Evolutionary conservation across 2,329 filamentous ascomycete species (phyloP).

Genomic region (Aspergillus caelatus): DNA sequence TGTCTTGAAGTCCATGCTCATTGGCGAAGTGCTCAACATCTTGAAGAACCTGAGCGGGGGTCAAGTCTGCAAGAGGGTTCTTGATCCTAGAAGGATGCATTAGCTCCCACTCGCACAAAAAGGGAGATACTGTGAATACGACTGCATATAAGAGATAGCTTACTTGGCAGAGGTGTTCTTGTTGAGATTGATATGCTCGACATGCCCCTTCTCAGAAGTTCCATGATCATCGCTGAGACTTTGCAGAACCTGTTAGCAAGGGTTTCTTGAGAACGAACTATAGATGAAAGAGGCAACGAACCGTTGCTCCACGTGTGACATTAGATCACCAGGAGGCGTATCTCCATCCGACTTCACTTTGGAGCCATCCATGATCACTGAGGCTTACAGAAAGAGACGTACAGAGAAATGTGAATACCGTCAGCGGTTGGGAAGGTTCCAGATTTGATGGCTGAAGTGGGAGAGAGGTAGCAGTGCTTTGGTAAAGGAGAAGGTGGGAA

Average conservation of each 20-base stretch:
- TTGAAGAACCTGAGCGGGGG: constrained; percentile 38
- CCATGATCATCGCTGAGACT: constrained; percentile 18
- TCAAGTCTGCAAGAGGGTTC: constrained; percentile 49
- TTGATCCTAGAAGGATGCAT: constrained; percentile 40
- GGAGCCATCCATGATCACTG: constrained; percentile 17
- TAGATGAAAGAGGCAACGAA: constrained; percentile 6
- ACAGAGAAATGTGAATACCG: background rate
- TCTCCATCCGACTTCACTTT: constrained; percentile 14
- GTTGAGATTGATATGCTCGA: constrained; percentile 31
- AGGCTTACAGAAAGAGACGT: background rate
- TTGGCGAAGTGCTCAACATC: constrained; percentile 48
- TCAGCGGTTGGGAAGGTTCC: background rate
- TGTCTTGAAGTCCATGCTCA: constrained; percentile 45
- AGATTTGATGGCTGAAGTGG: background rate
- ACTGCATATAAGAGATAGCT: constrained; percentile 1
- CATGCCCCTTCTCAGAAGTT: constrained; percentile 24
- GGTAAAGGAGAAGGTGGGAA: background rate
- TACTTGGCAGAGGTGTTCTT: constrained; percentile 34
- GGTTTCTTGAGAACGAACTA: background rate
- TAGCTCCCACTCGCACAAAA: background rate
- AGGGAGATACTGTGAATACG: background rate
- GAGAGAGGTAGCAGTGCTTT: background rate
- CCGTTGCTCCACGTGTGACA: constrained; percentile 12
- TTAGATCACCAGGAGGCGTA: constrained; percentile 3
- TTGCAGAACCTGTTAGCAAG: constrained; percentile 5